Evolutionary conservation across 768 basidiomycete species (phyloP), one percentile per base, ranked within the genome.

Genomic region (Trametes maxima): DNA sequence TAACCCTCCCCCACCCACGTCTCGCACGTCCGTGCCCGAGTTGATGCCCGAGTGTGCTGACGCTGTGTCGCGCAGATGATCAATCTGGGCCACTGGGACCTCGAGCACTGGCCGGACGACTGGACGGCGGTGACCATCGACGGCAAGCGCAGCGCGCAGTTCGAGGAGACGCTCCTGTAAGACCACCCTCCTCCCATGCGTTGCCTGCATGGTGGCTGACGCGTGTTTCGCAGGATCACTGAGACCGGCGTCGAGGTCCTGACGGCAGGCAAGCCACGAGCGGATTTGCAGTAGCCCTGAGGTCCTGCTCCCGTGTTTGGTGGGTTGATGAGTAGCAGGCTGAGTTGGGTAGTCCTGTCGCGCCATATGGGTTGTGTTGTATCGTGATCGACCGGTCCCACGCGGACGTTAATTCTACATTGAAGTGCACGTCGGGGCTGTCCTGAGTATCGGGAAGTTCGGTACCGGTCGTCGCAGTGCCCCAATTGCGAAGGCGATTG

Each of bases 81-180:
- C 66, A 98, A 98, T 73, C 73, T 93, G 19, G 95, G 95, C 5
- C 80, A 81, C 53, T 90, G 89, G 86, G 84, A 84, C 33, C 84
- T 85, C 56, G 79, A 87, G 21, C 92, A 94, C 71, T 94, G 95
- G 95, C 89, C 89, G 35, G 94, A 96, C 73, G 88, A 94, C 70
- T 98, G 96, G 96, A 98, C 96, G 2, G 94, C 95, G 1, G 93
- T 90, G 21, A 99, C 97, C 5, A 75, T 82, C 13, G 96, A 98
- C 74, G 96, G 95, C 22, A 90, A 90, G 73, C 80, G 83, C 57
- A 95, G 92, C 62, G 97, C 97, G 1, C 97, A 99, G 70, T 99
- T 98, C 71, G 97, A 99, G 73, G 97, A 99, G 70, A 98, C 96
- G 0, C 78, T 99, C 37, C 74, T 99, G 95, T 95, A 69, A 68